Percentiles rank a stretch among this genome's conserved stretches.
phyloP scores from a whole-genome alignment of 164 flowering plant genomes.

The Santalum album region DNA sequence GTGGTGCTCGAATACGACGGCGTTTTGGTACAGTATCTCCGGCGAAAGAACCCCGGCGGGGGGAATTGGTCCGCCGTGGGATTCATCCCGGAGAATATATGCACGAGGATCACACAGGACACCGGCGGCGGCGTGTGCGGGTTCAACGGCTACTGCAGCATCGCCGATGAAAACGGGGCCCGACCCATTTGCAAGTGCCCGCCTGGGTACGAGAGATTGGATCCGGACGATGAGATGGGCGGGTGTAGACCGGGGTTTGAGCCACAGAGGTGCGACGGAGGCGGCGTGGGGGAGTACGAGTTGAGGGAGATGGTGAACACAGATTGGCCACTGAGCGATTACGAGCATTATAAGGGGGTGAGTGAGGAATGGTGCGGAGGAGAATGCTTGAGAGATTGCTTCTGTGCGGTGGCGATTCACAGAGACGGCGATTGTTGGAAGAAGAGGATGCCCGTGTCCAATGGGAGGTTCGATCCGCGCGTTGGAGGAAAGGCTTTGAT shows the following conservation, averaged over 20 bases:
- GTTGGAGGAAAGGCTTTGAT: not conserved
- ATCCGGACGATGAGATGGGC: not conserved
- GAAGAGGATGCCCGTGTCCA: not conserved
- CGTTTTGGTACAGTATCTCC: not conserved
- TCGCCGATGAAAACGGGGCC: too few relatives aligned
- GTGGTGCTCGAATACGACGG: not conserved
- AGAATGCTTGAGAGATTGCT: not conserved
- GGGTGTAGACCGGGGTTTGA: not conserved
- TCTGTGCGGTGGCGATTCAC: not conserved
- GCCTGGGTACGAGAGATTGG: not conserved
- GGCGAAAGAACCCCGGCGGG: not conserved
- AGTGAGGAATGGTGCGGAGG: not conserved
- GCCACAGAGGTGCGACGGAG: not conserved
- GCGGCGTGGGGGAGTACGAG: not conserved
- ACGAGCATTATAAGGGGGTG: not conserved
- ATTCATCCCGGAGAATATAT: not conserved
- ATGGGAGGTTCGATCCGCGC: not conserved
- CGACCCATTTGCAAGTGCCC: not conserved
- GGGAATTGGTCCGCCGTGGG: not conserved
- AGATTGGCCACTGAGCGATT: not conserved
- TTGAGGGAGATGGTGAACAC: not conserved
- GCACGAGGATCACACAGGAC: not conserved
- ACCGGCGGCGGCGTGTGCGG: slow-evolving; percentile 7
- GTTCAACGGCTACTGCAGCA: slow-evolving; percentile 6
- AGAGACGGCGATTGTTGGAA: not conserved